Conservation (phyloP, 2,329 filamentous ascomycete genomes). For the Phialocephala sp. region DNA sequence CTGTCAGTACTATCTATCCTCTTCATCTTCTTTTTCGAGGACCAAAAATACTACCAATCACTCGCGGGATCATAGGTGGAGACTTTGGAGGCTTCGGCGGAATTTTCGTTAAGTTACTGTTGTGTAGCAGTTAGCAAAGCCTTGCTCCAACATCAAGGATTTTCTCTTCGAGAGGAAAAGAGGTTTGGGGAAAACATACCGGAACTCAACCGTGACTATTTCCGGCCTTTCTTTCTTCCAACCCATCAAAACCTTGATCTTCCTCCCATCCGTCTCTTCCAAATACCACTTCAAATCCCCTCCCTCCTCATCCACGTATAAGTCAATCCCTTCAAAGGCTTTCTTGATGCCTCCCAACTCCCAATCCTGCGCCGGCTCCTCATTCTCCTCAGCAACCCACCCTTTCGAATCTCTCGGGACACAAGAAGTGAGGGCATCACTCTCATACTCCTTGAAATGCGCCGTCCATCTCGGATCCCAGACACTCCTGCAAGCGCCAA, state of each 20-base stretch:
- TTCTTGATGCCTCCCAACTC: slow-evolving; percentile 12
- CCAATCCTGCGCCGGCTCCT: slow-evolving; percentile 12
- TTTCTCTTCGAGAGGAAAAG: neutral
- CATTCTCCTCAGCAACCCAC: neutral
- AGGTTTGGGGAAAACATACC: neutral
- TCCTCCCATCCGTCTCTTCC: neutral
- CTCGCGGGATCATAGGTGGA: neutral
- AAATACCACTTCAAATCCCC: neutral
- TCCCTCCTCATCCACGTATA: neutral
- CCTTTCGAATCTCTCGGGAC: neutral
- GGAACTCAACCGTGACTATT: too few relatives aligned
- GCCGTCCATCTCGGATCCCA: slow-evolving; percentile 21
- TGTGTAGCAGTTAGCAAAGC: neutral
- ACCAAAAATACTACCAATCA: neutral
- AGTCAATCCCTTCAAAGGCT: slow-evolving; percentile 11
- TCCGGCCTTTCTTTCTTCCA: neutral
- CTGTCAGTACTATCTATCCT: too few relatives aligned
- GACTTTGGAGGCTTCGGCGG: neutral
- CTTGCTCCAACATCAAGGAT: neutral
- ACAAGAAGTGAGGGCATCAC: neutral
- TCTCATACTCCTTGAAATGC: slow-evolving; percentile 10
- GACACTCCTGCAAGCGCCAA: slow-evolving; percentile 17
- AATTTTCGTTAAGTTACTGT: neutral
- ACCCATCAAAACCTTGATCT: neutral
- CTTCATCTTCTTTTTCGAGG: neutral